Base-by-base conservation (phyloP, 495 filamentous ascomycete genomes). In the Hypoxylon subgilvum region DNA sequence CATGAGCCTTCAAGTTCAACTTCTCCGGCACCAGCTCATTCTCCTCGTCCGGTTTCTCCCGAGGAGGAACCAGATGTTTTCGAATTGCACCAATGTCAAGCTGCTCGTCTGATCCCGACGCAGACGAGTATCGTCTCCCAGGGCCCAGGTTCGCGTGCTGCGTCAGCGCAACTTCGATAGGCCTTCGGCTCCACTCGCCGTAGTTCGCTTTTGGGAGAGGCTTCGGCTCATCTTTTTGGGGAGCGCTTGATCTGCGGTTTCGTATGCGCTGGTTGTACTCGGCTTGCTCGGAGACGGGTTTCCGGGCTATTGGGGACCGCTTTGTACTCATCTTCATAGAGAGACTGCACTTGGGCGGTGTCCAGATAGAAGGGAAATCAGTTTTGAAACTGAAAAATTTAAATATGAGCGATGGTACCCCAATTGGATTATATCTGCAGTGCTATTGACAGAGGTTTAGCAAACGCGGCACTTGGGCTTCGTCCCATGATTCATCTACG, bases 301-400 rank as follows among this genome's bases (percentile, higher is more conserved):
- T 45, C 28, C 19, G n/a, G 12, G 25, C 10, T 28, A 1, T 22
- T 0, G 44, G 40, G 9, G 40, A 38, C 19, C 18, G 19, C 10
- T 8, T 45, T 18, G 25, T 19, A 10, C 40, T 44, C 50, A 53
- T 44, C 39, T 23, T 41, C n/a, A n/a, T n/a, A n/a, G 39, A 13
- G 10, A 36, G 17, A 36, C 13, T 36, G n/a, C n/a, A n/a, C 34
- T 27, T 27, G 4, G 31, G 31, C 6, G 31, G 31, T 34, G 31
- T n/a, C n/a, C n/a, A n/a, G n/a, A n/a, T n/a, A n/a, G n/a, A n/a
- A n/a, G n/a, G n/a, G n/a, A n/a, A n/a, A n/a, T n/a, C n/a, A n/a
- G n/a, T n/a, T n/a, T n/a, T n/a, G n/a, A n/a, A n/a, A n/a, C n/a
- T n/a, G n/a, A n/a, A n/a, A n/a, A n/a, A n/a, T n/a, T n/a, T n/a